These are phyloP conservation scores for Colletotrichum tamarilloi DNA, from an alignment of 2,329 filamentous ascomycete genomes.

Conservation along the genomic window DNA sequence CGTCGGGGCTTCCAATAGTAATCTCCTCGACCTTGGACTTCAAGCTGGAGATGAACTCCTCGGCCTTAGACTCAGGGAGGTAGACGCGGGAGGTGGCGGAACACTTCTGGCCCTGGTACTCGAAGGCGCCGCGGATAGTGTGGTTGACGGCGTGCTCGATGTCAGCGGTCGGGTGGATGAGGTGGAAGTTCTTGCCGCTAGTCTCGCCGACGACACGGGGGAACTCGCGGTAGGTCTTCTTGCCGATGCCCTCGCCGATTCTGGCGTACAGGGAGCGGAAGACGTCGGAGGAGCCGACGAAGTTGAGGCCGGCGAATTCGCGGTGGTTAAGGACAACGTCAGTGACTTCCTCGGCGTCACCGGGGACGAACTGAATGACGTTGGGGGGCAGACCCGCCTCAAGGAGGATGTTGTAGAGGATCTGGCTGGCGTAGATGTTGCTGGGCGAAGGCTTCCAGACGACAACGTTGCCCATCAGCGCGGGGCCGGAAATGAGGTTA, in stretches of 20 bases:
- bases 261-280: constrained; percentile 90
- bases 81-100: constrained; percentile 85
- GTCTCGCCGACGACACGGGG: constrained; percentile 92
- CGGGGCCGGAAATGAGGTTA: constrained; percentile 85
- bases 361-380: constrained; percentile 94
- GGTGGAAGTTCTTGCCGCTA: constrained; percentile 93
- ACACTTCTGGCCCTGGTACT: constrained; percentile 94
- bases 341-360: constrained; percentile 87
- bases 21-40: constrained; percentile 75
- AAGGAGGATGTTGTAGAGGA: constrained; percentile 89
- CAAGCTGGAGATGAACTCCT: constrained; percentile 61
- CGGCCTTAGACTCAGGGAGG: constrained; percentile 79
- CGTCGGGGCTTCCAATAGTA: constrained; percentile 77
- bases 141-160: constrained; percentile 82
- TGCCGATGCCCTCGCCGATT: constrained; percentile 83
- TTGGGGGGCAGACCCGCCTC: constrained; percentile 90
- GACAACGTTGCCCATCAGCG: constrained; percentile 92
- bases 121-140: constrained; percentile 87
- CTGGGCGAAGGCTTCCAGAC: constrained; percentile 87
- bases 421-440: constrained; percentile 88
- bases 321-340: constrained; percentile 79
- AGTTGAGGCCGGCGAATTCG: constrained; percentile 91
- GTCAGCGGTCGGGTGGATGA: constrained; percentile 82
- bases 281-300: constrained; percentile 91
- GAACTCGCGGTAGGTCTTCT: constrained; percentile 85